A percentile compares a stretch with the other conserved stretches of the same genome.
Conservation (phyloP, 2,329 filamentous ascomycete species). For the Dactylonectria estremocensis region DNA sequence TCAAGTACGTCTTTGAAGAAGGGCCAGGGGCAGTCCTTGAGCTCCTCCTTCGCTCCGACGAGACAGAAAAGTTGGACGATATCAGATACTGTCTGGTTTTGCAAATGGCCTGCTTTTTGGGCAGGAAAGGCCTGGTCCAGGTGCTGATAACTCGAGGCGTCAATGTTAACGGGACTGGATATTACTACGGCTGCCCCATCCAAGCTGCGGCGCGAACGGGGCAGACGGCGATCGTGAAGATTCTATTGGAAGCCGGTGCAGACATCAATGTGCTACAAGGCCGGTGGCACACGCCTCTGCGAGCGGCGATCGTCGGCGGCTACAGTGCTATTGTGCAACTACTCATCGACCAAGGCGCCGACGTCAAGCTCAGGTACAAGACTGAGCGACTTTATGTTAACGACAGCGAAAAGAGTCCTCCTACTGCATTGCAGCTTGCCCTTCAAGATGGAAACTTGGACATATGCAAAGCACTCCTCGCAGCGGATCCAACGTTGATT, state of each 20-base stretch:
- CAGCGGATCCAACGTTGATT: neutral
- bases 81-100: neutral
- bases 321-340: neutral
- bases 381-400: neutral
- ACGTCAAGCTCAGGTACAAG: neutral
- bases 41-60: neutral
- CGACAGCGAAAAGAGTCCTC: neutral
- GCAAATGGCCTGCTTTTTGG: neutral
- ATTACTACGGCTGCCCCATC: neutral
- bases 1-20: slow-evolving; percentile 1
- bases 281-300: neutral
- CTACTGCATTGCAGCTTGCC: neutral
- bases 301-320: neutral
- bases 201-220: no score
- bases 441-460: neutral
- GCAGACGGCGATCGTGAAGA: no score
- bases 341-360: neutral
- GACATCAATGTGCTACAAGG: no score
- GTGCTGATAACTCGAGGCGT: neutral
- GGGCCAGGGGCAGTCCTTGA: neutral
- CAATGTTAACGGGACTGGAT: neutral
- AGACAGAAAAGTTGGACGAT: neutral
- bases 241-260: no score
- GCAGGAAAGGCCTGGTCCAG: neutral
- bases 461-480: neutral